Evolutionary conservation across 331 rosid genomes (phyloP), one percentile per base, ranked within the genome.

Genomic region (Quercus phellos): DNA sequence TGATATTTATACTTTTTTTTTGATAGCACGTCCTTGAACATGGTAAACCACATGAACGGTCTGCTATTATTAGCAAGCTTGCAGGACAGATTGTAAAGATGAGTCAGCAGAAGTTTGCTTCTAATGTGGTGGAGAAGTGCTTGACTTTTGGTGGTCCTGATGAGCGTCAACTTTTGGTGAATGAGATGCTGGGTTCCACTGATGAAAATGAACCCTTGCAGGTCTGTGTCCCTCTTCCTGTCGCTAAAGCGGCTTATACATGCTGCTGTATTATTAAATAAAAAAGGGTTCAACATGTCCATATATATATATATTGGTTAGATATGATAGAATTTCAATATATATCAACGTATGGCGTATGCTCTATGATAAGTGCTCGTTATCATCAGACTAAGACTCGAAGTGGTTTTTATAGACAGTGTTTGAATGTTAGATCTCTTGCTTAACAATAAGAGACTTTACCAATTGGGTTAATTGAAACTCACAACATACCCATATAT

Each of bases 21-120:
- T 83, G 77, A 79, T 59, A 95, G 99, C 99, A 95, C 51, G 88
- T 95, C 77, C 87, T 95, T 61, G 87, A 93, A 85, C 90, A 89
- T 74, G 98, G 98, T 43, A 90, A 91, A 78, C 90, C 90, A 12
- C 84, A 82, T 26, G 99, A 92, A 76, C 87, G 96, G 78, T 81
- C 96, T 75, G 85, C 82, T 75, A 87, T 92, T 72, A 95, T 95
- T 85, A 84, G 81, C 86, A 86, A 95, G 91, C 98, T 95, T 58
- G 97, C 94, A 1, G 98, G 98, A 56, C 97, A 95, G 84, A 95
- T 95, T 90, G 93, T 95, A 68, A 89, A 90, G 88, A 92, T 95
- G 98, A 95, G 99, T 83, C 97, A 92, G 80, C 98, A 92, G 85
- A 95, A 95, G 82, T 92, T 87, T 91, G 99, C 99, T 85, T 95